Evolutionary conservation across 345 rosid species (phyloP).

Genomic region (Eucalyptus grandis): DNA sequence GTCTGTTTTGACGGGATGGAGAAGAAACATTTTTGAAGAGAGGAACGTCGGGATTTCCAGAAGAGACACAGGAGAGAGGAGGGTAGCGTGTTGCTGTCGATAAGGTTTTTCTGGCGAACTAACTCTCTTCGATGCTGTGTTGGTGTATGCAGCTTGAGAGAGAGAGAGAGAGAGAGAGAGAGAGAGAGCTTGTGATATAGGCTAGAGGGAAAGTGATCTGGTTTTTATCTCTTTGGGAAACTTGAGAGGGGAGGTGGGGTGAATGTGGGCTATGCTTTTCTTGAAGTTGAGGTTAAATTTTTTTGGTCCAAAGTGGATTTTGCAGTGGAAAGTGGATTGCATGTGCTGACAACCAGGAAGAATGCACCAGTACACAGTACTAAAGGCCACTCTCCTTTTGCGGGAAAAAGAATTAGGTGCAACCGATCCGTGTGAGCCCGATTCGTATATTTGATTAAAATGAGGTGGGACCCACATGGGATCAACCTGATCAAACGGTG

Average conservation of each 20-base stretch:
- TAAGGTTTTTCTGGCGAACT: not conserved
- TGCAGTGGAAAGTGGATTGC: slow-evolving; percentile 94
- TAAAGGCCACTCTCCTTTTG: slow-evolving; percentile 36
- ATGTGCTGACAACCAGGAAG: slow-evolving; percentile 74
- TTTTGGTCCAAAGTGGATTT: slow-evolving; percentile 46
- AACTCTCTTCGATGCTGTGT: not conserved
- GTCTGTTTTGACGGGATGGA: not conserved
- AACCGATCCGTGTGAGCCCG: not conserved
- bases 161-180: not conserved
- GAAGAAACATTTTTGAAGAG: not conserved
- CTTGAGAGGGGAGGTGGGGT: slow-evolving; percentile 1
- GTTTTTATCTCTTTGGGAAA: not conserved
- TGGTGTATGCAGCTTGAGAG: not conserved
- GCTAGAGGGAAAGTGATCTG: not conserved
- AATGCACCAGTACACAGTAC: slow-evolving; percentile 31
- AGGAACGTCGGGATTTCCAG: not conserved
- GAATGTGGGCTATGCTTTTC: slow-evolving; percentile 42
- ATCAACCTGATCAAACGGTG: not conserved
- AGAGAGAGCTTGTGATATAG: not conserved
- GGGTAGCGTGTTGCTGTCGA: not conserved
- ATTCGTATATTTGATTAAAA: not conserved
- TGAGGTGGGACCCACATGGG: not conserved
- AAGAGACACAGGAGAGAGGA: not conserved
- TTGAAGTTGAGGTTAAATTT: slow-evolving; percentile 46
- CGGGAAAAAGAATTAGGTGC: slow-evolving; percentile 16